A percentile compares a stretch with the other conserved stretches of the same genome.
Conservation (phyloP, 139 green algal species). For the Eudorina sp. region DNA sequence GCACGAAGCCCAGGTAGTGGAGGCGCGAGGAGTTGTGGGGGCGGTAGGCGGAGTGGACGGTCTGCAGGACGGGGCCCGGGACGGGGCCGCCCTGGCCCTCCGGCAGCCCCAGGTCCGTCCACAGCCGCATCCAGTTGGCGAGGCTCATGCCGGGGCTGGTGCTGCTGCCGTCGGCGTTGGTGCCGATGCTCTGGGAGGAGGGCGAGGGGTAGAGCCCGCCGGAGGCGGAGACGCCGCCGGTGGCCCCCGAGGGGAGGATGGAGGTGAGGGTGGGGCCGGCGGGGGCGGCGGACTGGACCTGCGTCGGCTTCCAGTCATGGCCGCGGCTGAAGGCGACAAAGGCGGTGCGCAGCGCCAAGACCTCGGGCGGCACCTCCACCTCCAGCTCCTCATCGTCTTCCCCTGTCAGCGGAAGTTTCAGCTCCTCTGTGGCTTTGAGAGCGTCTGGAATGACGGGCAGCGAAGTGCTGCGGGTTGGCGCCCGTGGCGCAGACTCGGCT, state of each 20-base stretch:
- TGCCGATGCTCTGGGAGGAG: neutral
- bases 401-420: neutral
- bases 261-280: neutral
- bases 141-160: neutral
- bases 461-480: neutral
- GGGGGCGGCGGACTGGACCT: neutral
- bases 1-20: conserved; percentile 30
- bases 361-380: neutral
- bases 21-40: neutral
- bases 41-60: conserved; percentile 12
- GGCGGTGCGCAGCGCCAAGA: neutral
- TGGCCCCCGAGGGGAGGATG: neutral
- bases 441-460: neutral
- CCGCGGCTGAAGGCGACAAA: conserved; percentile 25
- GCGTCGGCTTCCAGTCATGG: neutral
- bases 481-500: neutral
- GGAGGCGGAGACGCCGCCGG: neutral
- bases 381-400: neutral
- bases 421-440: neutral
- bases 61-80: neutral
- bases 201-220: neutral
- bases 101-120: neutral
- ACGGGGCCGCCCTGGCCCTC: conserved; percentile 12
- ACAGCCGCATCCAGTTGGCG: conserved; percentile 18
- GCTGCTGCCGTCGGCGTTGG: neutral